Percentiles rank a stretch among this genome's conserved stretches.
Conservation (phyloP, 1,284 basidiomycete species). For the Ganoderma sinense region DNA sequence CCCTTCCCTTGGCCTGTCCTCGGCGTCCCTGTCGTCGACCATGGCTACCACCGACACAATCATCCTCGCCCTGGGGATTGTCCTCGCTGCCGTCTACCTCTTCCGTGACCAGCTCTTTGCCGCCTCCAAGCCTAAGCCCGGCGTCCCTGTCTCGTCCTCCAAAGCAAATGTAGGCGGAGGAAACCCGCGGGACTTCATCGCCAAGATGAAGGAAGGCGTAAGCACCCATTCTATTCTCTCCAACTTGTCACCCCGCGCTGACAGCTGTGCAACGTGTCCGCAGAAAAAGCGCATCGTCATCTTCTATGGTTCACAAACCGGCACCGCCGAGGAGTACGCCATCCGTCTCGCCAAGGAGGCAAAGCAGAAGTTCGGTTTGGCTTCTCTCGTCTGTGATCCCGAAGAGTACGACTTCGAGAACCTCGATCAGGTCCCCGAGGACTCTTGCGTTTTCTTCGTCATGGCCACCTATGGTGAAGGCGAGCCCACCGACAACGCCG, state of each 20-base stretch:
- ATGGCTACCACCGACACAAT: constrained; percentile 70
- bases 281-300: constrained; percentile 96
- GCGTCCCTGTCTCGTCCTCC: constrained; percentile 50
- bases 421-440: constrained; percentile 89
- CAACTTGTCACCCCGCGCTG: constrained; percentile 10
- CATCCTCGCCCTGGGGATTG: constrained; percentile 73
- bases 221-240: constrained; percentile 44
- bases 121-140: constrained; percentile 62
- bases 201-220: constrained; percentile 90
- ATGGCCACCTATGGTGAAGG: constrained; percentile 99
- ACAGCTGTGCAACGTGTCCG: constrained; percentile 19
- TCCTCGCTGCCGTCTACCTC: constrained; percentile 78
- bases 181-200: constrained; percentile 89
- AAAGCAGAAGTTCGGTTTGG: constrained; percentile 92
- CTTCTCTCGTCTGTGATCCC: constrained; percentile 93
- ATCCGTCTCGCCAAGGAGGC: constrained; percentile 94
- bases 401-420: constrained; percentile 99
- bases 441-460: constrained; percentile 91
- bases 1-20: constrained; percentile 34
- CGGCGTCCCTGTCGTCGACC: constrained; percentile 40
- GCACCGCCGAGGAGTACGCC: constrained; percentile 96
- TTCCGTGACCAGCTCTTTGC: constrained; percentile 81
- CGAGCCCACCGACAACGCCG: constrained; percentile 99
- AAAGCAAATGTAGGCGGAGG: constrained; percentile 68
- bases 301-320: constrained; percentile 97